Percentiles rank a stretch among this genome's conserved stretches.
Conservation (phyloP, 805 yeast genomes). For the Nakazawaea pomicola region DNA sequence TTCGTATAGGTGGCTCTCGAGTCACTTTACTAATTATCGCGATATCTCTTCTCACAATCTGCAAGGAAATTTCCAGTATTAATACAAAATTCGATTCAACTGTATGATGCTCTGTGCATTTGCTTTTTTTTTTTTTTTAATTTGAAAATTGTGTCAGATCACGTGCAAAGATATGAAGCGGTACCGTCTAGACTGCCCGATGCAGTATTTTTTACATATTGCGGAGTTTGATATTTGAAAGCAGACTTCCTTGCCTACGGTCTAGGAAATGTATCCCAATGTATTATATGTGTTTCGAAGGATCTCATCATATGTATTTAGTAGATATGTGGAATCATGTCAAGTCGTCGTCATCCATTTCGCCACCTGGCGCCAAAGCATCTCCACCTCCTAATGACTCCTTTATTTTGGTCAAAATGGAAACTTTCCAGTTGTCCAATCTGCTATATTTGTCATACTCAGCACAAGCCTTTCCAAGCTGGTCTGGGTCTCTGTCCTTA, state of each 20-base stretch:
- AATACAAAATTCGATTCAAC: neutral
- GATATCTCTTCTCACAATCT: too few species aligned
- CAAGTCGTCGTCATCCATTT: slow-evolving; percentile 25
- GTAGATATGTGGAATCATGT: too few species aligned
- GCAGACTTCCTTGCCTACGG: too few species aligned
- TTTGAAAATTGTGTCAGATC: neutral
- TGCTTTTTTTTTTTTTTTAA: neutral
- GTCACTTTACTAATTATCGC: too few species aligned
- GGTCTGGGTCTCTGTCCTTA: slow-evolving; percentile 74
- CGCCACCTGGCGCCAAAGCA: slow-evolving; percentile 25
- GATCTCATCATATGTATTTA: too few species aligned
- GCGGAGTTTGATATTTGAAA: too few species aligned
- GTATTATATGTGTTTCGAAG: too few species aligned
- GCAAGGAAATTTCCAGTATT: too few species aligned
- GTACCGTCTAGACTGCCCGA: too few species aligned
- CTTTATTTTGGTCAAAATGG: slow-evolving; percentile 77
- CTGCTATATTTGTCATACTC: slow-evolving; percentile 85
- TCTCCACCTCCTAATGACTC: slow-evolving; percentile 42
- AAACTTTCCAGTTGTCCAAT: slow-evolving; percentile 88
- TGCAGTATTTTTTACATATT: too few species aligned
- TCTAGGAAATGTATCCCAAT: too few species aligned
- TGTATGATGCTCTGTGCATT: neutral
- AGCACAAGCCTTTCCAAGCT: slow-evolving; percentile 65
- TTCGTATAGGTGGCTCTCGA: too few species aligned
- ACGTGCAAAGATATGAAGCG: neutral